Evolutionary conservation across 768 basidiomycete species (phyloP).

Genomic region (Clitopilus hobsonii): DNA sequence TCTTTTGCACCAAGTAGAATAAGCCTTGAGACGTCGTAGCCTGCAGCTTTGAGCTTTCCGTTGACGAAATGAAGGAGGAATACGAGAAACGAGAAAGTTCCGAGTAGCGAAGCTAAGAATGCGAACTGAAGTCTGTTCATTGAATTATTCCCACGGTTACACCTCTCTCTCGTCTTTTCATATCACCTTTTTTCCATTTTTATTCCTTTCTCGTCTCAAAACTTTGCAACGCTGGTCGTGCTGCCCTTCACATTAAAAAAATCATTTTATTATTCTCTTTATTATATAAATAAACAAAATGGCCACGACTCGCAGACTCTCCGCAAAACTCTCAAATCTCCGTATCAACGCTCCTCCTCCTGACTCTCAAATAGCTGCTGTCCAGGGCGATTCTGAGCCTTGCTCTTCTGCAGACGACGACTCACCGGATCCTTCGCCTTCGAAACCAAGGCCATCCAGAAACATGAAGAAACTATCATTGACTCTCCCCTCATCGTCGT

Average conservation of each 20-base stretch:
- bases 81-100: conserved; percentile 44
- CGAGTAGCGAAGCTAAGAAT: conserved; percentile 50
- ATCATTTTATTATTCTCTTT: not conserved
- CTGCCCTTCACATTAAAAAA: conserved; percentile 6
- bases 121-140: conserved; percentile 47
- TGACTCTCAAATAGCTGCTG: conserved; percentile 39
- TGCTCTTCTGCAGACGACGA: conserved; percentile 47
- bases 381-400: conserved; percentile 44
- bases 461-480: conserved; percentile 80
- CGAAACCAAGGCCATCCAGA: conserved; percentile 42
- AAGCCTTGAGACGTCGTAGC: conserved; percentile 53
- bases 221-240: conserved; percentile 29
- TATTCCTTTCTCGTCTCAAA: conserved; percentile 15
- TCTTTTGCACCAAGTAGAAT: conserved; percentile 56
- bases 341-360: conserved; percentile 53
- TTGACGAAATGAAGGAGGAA: conserved; percentile 35
- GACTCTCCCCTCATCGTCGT: conserved; percentile 58
- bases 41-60: conserved; percentile 41
- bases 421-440: conserved; percentile 34
- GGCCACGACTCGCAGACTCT: not conserved
- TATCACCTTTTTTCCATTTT: conserved; percentile 18
- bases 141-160: conserved; percentile 5
- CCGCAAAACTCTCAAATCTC: conserved; percentile 32
- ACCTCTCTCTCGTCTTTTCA: conserved; percentile 11
- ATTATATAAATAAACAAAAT: not conserved